Conservation (phyloP, 2,329 filamentous ascomycete species). For the Aspergillus fischeri region DNA sequence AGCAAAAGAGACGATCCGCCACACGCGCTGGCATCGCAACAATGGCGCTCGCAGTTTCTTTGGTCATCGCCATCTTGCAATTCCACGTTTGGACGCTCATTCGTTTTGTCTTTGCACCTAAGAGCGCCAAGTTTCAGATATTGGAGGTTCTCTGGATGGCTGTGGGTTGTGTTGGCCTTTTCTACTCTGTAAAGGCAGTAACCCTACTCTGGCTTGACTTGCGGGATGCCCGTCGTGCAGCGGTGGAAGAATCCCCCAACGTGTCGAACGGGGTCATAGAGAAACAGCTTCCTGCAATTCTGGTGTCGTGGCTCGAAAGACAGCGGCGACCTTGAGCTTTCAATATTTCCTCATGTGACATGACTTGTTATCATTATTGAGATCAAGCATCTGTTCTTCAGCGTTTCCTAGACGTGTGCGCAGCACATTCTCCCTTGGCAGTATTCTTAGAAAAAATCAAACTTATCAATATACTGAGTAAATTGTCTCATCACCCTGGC, state of each 20-base stretch:
- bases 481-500: not conserved
- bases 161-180: not conserved
- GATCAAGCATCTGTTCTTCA: not conserved
- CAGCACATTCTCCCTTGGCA: not conserved
- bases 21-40: not conserved
- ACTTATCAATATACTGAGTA: not conserved
- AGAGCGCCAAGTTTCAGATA: not conserved
- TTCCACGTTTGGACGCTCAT: not conserved
- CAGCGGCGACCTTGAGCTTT: slow-evolving; percentile 2
- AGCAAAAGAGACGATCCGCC: not conserved
- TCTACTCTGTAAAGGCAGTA: slow-evolving; percentile 1
- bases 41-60: not conserved
- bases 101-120: not conserved
- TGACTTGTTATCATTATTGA: not conserved
- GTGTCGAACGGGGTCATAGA: not conserved
- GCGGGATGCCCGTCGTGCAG: not conserved
- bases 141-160: not conserved
- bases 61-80: not conserved
- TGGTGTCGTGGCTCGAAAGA: slow-evolving; percentile 1
- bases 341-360: not conserved
- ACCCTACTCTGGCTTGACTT: slow-evolving; percentile 3
- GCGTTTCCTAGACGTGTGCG: not conserved
- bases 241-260: not conserved
- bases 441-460: not conserved
- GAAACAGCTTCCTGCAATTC: not conserved